phyloP scores from a whole-genome alignment of 1,284 basidiomycete genomes.

The Ustilago hordei region DNA sequence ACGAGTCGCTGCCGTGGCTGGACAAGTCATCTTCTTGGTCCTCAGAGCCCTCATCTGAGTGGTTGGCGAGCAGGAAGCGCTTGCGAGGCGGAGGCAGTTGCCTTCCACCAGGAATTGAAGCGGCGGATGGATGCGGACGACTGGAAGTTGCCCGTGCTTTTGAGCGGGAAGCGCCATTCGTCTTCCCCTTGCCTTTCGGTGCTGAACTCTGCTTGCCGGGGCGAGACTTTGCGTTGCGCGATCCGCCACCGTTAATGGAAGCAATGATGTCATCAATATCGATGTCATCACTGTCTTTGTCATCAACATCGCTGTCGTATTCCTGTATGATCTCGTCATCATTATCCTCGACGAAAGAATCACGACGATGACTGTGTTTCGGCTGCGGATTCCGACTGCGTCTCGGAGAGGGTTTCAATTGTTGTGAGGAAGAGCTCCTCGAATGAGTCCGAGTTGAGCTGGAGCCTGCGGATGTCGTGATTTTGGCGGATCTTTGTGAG shows the following conservation, averaged over 20 bases:
- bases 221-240: conserved; percentile 4
- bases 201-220: neutral
- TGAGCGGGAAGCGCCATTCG: neutral
- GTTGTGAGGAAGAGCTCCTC: neutral
- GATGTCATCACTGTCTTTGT: conserved; percentile 17
- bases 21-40: conserved; percentile 16
- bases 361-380: neutral
- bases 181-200: neutral
- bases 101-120: neutral
- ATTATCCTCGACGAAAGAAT: conserved; percentile 16
- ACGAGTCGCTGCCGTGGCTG: conserved; percentile 7
- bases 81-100: conserved; percentile 11
- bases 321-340: conserved; percentile 8
- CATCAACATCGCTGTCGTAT: conserved; percentile 10
- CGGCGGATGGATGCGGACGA: neutral
- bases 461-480: conserved; percentile 3
- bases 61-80: conserved; percentile 10
- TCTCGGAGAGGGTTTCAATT: neutral
- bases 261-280: conserved; percentile 37
- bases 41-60: conserved; percentile 12
- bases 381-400: neutral
- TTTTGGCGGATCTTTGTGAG: conserved; percentile 8
- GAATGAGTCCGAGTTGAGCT: conserved; percentile 2
- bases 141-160: neutral
- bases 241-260: conserved; percentile 28